Conservation (phyloP, 176 grass and related monocot species). For the Cenchrus purpureus region DNA sequence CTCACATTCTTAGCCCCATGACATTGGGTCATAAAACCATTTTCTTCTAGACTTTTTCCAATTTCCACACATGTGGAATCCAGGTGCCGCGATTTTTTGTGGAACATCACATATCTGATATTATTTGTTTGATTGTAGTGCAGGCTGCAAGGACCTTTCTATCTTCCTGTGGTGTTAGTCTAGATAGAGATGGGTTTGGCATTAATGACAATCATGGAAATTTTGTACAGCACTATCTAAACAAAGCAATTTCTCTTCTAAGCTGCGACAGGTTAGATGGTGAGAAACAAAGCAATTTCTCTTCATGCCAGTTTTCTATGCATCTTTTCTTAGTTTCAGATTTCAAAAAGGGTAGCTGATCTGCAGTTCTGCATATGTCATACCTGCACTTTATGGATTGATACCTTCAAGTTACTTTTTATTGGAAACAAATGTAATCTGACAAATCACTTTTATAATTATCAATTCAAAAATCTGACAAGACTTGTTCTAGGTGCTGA, state of each 20-base stretch:
- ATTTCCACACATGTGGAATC: neutral
- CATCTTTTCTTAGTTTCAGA: too few relatives aligned
- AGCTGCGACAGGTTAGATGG: constrained; percentile 54
- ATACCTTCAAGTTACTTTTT: neutral
- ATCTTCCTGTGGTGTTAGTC: constrained; percentile 38
- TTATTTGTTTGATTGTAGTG: constrained; percentile 43
- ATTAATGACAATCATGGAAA: constrained; percentile 17
- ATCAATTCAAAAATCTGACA: constrained; percentile 27
- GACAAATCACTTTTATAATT: neutral
- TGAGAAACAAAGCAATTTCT: constrained; percentile 23
- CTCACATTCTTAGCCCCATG: neutral
- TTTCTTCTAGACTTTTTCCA: neutral
- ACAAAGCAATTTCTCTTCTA: constrained; percentile 67
- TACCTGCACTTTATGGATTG: neutral
- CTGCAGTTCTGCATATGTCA: neutral
- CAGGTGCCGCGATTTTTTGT: neutral
- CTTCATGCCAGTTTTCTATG: too few relatives aligned
- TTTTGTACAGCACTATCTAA: constrained; percentile 59
- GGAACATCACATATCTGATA: neutral
- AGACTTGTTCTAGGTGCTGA: constrained; percentile 47
- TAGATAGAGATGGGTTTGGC: constrained; percentile 38
- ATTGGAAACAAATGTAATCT: constrained; percentile 13
- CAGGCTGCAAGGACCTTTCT: constrained; percentile 72
- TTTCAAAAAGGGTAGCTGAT: constrained; percentile 7
- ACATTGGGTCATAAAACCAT: neutral